Conservation (phyloP, 352 stramenopile species). For the Phytophthora sojae region DNA sequence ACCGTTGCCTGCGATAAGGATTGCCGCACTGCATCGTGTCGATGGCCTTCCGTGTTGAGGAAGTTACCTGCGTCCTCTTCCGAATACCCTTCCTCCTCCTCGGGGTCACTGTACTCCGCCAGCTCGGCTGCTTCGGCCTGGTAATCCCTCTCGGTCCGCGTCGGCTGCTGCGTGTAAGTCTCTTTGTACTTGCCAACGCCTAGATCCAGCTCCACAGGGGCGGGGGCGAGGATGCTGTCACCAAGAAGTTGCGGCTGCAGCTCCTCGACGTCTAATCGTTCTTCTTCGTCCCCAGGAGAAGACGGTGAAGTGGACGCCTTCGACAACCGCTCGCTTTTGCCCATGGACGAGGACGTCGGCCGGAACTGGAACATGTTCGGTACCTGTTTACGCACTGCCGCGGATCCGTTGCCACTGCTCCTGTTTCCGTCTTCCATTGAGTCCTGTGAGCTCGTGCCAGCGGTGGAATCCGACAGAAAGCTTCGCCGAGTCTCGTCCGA, state of each 20-base stretch:
- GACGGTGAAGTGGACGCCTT: conserved; percentile 46
- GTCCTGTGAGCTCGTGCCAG: conserved; percentile 39
- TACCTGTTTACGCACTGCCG: conserved; percentile 43
- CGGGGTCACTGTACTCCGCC: conserved; percentile 40
- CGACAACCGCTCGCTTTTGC: conserved; percentile 45
- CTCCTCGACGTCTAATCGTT: conserved; percentile 45
- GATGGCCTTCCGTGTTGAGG: conserved; percentile 36
- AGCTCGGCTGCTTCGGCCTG: conserved; percentile 45
- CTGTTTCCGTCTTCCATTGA: conserved; percentile 42
- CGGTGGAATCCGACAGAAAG: conserved; percentile 46
- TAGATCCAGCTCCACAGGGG: conserved; percentile 50
- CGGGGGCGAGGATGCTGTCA: conserved; percentile 32
- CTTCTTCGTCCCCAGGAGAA: conserved; percentile 44
- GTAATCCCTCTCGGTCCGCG: conserved; percentile 30
- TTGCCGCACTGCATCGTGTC: conserved; percentile 22
- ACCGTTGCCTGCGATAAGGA: conserved; percentile 34
- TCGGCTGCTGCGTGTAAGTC: conserved; percentile 27
- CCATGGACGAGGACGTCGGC: conserved; percentile 45
- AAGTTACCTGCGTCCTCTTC: conserved; percentile 46
- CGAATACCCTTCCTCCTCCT: conserved; percentile 20
- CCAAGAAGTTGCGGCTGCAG: conserved; percentile 38
- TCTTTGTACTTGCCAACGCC: conserved; percentile 71
- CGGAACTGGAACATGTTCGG: conserved; percentile 78
- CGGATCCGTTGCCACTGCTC: conserved; percentile 41
- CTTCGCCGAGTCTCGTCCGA: conserved; percentile 44